Conservation (phyloP, 371 early-diverging fungal genomes). For the Blastocladiella emersonii region DNA sequence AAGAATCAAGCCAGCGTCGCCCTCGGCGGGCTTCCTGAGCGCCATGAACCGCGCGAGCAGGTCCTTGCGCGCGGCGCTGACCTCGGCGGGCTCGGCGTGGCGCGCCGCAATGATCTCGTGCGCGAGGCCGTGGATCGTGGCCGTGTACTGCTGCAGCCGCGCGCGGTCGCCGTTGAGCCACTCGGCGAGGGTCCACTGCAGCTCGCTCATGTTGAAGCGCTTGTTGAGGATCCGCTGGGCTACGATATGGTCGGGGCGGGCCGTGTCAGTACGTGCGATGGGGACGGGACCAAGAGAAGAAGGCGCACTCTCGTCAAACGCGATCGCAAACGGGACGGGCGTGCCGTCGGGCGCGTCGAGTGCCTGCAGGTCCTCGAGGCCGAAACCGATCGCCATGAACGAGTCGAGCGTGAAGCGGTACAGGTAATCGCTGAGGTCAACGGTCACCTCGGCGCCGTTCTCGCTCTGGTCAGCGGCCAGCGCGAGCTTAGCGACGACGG, state of each 20-base stretch:
- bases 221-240: slow-evolving; percentile 16
- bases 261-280: too few species aligned
- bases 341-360: slow-evolving; percentile 15
- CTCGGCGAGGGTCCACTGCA: slow-evolving; percentile 17
- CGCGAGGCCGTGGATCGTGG: slow-evolving; percentile 23
- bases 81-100: slow-evolving; percentile 13
- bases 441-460: too few species aligned
- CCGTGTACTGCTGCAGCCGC: slow-evolving; percentile 10
- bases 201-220: slow-evolving; percentile 9
- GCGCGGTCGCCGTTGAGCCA: slow-evolving; percentile 14
- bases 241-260: background rate
- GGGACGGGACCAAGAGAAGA: too few species aligned
- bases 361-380: slow-evolving; percentile 20
- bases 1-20: too few species aligned
- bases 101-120: slow-evolving; percentile 26
- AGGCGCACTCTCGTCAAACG: too few species aligned
- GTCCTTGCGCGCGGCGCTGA: slow-evolving; percentile 17
- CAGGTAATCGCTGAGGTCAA: slow-evolving; percentile 29
- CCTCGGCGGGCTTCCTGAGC: slow-evolving; percentile 23
- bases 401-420: slow-evolving; percentile 32
- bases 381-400: slow-evolving; percentile 34
- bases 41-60: slow-evolving; percentile 23
- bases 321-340: too few species aligned
- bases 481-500: too few species aligned
- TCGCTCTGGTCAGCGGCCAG: too few species aligned